Evolutionary conservation across 371 early-diverging fungal species (phyloP).

Genomic region (Mucor ambiguus): DNA sequence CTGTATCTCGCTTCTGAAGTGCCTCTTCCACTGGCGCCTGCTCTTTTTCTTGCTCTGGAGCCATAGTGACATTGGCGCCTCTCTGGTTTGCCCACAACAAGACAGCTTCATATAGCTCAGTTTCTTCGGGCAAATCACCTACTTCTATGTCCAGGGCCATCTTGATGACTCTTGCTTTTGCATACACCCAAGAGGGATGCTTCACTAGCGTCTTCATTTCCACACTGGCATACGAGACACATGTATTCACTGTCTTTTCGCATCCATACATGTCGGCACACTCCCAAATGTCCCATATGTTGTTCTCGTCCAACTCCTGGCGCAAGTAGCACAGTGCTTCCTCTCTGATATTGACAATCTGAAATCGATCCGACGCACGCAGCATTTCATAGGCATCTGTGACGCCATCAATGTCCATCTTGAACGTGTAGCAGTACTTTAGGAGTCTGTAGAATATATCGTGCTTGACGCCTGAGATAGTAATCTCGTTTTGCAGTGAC

Average conservation of each 20-base stretch:
- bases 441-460: slow-evolving; percentile 48
- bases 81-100: slow-evolving; percentile 50
- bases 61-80: slow-evolving; percentile 15
- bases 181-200: slow-evolving; percentile 44
- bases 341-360: slow-evolving; percentile 44
- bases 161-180: slow-evolving; percentile 48
- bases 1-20: neutral
- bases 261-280: slow-evolving; percentile 50
- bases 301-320: slow-evolving; percentile 39
- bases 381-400: slow-evolving; percentile 53
- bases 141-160: slow-evolving; percentile 51
- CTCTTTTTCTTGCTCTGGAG: neutral
- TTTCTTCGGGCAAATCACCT: slow-evolving; percentile 50
- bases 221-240: slow-evolving; percentile 43
- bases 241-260: slow-evolving; percentile 38
- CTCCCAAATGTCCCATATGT: slow-evolving; percentile 63
- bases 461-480: slow-evolving; percentile 48
- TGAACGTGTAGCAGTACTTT: slow-evolving; percentile 54
- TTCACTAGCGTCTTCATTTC: slow-evolving; percentile 43
- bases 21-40: neutral
- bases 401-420: slow-evolving; percentile 38
- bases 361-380: slow-evolving; percentile 58
- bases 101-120: slow-evolving; percentile 52
- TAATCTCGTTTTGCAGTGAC: slow-evolving; percentile 50
- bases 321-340: slow-evolving; percentile 53